A percentile compares a stretch with the other conserved stretches of the same genome.
phyloP scores from a whole-genome alignment of 345 rosid species.

The Cardamine chenopodiifolia region DNA sequence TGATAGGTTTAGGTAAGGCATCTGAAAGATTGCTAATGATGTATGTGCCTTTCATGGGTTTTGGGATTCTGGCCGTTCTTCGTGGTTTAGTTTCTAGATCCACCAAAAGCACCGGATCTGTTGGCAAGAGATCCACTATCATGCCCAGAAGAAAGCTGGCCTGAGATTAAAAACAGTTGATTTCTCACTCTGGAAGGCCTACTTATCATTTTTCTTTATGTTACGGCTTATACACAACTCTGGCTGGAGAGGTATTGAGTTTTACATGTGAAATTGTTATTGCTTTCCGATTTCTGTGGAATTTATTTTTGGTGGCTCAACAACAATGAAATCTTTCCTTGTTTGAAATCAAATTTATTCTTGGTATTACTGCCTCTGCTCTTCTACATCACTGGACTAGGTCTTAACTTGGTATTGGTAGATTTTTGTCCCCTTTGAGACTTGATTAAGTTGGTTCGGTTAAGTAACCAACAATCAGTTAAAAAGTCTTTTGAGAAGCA shows the following conservation, averaged over 20 bases:
- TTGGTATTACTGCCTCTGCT: neutral
- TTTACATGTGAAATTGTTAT: neutral
- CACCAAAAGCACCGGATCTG: slow-evolving; percentile 25
- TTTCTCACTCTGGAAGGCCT: slow-evolving; percentile 9
- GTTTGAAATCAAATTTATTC: slow-evolving; percentile 2
- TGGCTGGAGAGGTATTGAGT: neutral
- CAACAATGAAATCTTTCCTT: slow-evolving; percentile 9
- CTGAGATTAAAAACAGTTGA: slow-evolving; percentile 33
- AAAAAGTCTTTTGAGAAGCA: too few relatives aligned
- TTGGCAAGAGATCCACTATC: slow-evolving; percentile 46
- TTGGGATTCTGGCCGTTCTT: slow-evolving; percentile 56
- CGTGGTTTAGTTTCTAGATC: slow-evolving; percentile 57
- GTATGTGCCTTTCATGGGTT: slow-evolving; percentile 63
- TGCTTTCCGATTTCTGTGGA: neutral
- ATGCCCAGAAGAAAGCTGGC: slow-evolving; percentile 66
- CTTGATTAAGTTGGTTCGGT: neutral
- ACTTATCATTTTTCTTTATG: neutral
- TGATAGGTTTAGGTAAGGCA: slow-evolving; percentile 61
- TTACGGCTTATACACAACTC: neutral
- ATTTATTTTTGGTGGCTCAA: neutral
- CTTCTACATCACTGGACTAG: neutral
- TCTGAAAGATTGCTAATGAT: slow-evolving; percentile 56
- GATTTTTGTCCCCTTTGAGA: neutral
- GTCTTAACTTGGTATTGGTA: neutral
- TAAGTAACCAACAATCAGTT: neutral